A percentile compares a stretch with the other conserved stretches of the same genome.
Conservation (phyloP, 306 rosid species). For the Glycine latifolia region DNA sequence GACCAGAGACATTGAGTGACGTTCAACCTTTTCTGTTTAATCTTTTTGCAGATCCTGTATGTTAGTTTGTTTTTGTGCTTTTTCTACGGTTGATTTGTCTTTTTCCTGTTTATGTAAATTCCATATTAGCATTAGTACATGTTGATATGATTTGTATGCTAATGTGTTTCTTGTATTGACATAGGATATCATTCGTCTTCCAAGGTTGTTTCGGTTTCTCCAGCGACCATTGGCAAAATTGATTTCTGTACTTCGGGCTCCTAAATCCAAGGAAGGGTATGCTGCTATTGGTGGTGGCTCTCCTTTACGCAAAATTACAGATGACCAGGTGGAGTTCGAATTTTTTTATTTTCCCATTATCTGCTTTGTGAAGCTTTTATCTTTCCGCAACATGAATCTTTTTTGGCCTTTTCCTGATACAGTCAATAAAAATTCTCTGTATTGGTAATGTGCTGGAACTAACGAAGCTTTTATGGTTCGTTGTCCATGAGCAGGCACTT, state of each 20-base stretch:
- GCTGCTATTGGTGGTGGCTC: constrained; percentile 99
- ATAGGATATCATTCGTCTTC: constrained; percentile 97
- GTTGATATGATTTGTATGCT: constrained; percentile 31
- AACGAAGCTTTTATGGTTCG: constrained; percentile 22
- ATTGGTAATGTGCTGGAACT: constrained; percentile 27
- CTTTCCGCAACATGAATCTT: constrained; percentile 34
- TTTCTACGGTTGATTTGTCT: neutral
- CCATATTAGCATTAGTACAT: neutral
- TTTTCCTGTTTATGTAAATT: neutral
- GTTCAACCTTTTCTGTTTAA: constrained; percentile 96
- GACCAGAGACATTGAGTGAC: constrained; percentile 93
- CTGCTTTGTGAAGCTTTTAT: neutral
- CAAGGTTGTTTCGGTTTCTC: constrained; percentile 86
- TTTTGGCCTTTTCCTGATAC: neutral
- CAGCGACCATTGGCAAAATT: constrained; percentile 85
- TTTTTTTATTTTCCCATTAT: constrained; percentile 12
- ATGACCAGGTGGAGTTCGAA: constrained; percentile 77
- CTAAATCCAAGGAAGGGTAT: constrained; percentile 97
- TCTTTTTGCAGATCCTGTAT: constrained; percentile 96
- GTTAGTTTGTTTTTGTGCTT: constrained; percentile 35
- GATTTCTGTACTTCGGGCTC: constrained; percentile 90
- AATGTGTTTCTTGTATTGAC: constrained; percentile 33
- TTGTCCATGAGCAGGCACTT: constrained; percentile 68
- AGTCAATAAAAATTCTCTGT: neutral
- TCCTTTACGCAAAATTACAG: constrained; percentile 93